Evolutionary conservation across 2,329 filamentous ascomycete genomes (phyloP).

Genomic region (Chrysosporium keratinophilum): DNA sequence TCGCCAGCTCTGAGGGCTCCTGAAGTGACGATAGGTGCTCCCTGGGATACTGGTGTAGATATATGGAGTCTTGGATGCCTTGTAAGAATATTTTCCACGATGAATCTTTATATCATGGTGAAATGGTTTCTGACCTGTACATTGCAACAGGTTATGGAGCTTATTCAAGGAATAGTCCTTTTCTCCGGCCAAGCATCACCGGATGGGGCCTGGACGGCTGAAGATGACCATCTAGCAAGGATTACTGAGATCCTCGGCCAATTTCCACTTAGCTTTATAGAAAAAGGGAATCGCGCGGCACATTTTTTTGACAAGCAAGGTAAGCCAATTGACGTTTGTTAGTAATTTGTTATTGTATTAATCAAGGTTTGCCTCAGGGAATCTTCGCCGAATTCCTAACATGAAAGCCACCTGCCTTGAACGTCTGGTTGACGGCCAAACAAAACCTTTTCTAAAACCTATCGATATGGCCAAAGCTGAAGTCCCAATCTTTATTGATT

Average conservation of each 20-base stretch:
- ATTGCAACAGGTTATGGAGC: slow-evolving; percentile 17
- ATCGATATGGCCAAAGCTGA: slow-evolving; percentile 21
- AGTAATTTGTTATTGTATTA: not conserved
- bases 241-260: slow-evolving; percentile 21
- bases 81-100: slow-evolving; percentile 15
- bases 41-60: slow-evolving; percentile 22
- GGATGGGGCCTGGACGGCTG: slow-evolving; percentile 21
- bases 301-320: slow-evolving; percentile 20
- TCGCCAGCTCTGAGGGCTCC: slow-evolving; percentile 18
- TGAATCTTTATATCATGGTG: not conserved
- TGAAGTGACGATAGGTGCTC: slow-evolving; percentile 22
- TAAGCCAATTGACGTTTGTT: slow-evolving; percentile 4
- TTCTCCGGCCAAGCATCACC: slow-evolving; percentile 20
- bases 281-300: slow-evolving; percentile 15
- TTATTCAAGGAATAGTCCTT: slow-evolving; percentile 22
- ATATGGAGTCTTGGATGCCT: slow-evolving; percentile 26
- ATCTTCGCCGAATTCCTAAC: slow-evolving; percentile 21
- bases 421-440: slow-evolving; percentile 19
- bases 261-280: slow-evolving; percentile 18
- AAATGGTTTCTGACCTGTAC: not conserved
- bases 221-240: slow-evolving; percentile 22
- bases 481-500: slow-evolving; percentile 22
- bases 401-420: slow-evolving; percentile 21
- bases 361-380: slow-evolving; percentile 13
- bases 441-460: slow-evolving; percentile 21